Evolutionary conservation across 768 basidiomycete species (phyloP).

Genomic region (Amanita molliuscula): DNA sequence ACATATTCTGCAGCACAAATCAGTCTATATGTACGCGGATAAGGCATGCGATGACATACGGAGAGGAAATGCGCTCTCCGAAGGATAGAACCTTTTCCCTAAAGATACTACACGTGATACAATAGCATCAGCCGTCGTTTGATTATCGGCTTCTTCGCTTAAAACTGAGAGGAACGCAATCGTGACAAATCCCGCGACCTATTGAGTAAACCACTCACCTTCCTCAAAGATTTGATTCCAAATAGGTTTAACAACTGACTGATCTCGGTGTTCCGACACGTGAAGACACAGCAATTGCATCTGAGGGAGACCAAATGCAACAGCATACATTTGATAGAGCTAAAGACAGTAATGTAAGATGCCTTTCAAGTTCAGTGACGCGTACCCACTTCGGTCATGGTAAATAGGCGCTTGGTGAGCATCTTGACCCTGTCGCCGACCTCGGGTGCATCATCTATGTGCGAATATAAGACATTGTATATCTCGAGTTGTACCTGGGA

Average conservation of each 20-base stretch:
- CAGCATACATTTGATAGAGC: constrained; percentile 84
- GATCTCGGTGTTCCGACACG: constrained; percentile 88
- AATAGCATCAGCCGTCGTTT: constrained; percentile 49
- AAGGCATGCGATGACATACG: constrained; percentile 37
- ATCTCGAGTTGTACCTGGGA: constrained; percentile 96
- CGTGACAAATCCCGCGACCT: constrained; percentile 1
- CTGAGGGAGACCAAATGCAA: constrained; percentile 73
- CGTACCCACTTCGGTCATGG: constrained; percentile 69
- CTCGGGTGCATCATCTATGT: constrained; percentile 48
- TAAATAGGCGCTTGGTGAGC: constrained; percentile 55
- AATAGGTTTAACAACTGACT: constrained; percentile 68
- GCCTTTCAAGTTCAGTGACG: background rate
- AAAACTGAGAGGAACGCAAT: constrained; percentile 28
- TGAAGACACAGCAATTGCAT: constrained; percentile 87
- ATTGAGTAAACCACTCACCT: constrained; percentile 32
- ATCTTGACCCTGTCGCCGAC: constrained; percentile 52
- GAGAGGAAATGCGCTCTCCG: constrained; percentile 82
- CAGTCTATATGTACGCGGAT: background rate
- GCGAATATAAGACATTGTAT: constrained; percentile 54
- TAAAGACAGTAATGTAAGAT: constrained; percentile 19
- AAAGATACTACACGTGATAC: constrained; percentile 57
- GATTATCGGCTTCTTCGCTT: constrained; percentile 44
- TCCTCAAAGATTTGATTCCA: constrained; percentile 86
- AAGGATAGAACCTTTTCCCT: constrained; percentile 83
- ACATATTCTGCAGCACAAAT: constrained; percentile 52